These are phyloP conservation scores for Juglanconis oblonga DNA, from an alignment of 2,329 filamentous ascomycete species.

Conservation along the genomic window DNA sequence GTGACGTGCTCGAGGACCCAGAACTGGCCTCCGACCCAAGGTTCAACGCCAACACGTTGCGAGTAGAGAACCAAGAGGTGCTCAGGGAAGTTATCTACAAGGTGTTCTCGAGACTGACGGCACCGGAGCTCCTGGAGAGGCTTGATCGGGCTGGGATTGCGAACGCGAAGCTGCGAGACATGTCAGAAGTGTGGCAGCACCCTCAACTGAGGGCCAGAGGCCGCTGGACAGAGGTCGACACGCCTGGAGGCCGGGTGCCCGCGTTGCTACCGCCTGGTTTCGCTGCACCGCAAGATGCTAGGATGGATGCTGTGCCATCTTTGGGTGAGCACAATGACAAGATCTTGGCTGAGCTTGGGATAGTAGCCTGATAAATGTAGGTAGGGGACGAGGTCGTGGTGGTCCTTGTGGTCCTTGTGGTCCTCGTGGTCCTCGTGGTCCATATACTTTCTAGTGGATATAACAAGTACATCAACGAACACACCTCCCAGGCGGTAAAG, in stretches of 20 bases:
- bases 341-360: conserved; percentile 43
- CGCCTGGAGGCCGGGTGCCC: conserved; percentile 41
- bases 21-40: conserved; percentile 41
- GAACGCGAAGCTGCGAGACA: conserved; percentile 53
- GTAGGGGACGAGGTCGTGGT: no score
- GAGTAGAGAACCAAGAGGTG: conserved; percentile 43
- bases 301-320: conserved; percentile 43
- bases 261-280: conserved; percentile 49
- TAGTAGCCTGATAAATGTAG: conserved; percentile 18
- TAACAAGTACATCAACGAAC: no score
- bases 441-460: no score
- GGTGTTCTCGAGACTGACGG: conserved; percentile 36
- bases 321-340: conserved; percentile 49
- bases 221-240: conserved; percentile 50
- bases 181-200: conserved; percentile 53
- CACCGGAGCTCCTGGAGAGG: conserved; percentile 37
- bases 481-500: no score
- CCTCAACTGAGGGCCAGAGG: conserved; percentile 48
- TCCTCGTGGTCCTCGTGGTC: no score
- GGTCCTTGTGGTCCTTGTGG: no score
- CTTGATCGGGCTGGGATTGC: conserved; percentile 50
- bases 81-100: conserved; percentile 43
- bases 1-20: conserved; percentile 40
- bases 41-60: conserved; percentile 44
- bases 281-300: conserved; percentile 22